These are phyloP conservation scores for Hemerocallis citrina DNA, from an alignment of 106 monocot species.

Conservation along the genomic window DNA sequence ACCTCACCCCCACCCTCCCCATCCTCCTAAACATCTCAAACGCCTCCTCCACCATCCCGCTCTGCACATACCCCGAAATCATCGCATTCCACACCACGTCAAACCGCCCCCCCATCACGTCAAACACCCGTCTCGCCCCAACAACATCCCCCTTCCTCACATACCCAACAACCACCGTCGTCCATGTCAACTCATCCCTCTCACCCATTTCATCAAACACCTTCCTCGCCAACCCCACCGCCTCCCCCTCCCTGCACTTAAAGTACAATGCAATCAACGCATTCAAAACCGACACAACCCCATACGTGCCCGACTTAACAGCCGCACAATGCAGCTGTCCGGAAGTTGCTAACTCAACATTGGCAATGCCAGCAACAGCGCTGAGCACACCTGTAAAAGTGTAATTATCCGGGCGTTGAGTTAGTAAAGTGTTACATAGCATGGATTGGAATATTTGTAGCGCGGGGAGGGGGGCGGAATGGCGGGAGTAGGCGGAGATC, in stretches of 20 bases:
- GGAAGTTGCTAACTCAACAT: conserved; percentile 16
- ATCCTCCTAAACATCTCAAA: conserved; percentile 71
- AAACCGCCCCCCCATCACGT: conserved; percentile 48
- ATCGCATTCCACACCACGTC: conserved; percentile 95
- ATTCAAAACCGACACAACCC: conserved; percentile 53
- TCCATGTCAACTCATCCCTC: conserved; percentile 88
- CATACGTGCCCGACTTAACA: conserved; percentile 45
- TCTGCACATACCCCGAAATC: conserved; percentile 88
- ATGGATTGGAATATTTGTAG: conserved; percentile 39
- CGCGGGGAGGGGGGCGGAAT: conserved; percentile 17
- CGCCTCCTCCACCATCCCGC: conserved; percentile 47
- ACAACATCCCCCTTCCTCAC: conserved; percentile 42
- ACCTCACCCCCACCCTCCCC: conserved; percentile 24
- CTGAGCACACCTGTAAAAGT: conserved; percentile 70
- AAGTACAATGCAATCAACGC: conserved; percentile 73
- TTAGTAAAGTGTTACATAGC: conserved; percentile 17
- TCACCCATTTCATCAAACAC: conserved; percentile 71
- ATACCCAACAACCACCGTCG: conserved; percentile 76
- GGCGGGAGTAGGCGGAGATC: conserved; percentile 71
- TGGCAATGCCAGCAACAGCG: conserved; percentile 19
- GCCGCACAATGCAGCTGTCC: conserved; percentile 58
- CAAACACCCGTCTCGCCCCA: conserved; percentile 47
- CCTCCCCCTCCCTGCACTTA: conserved; percentile 22
- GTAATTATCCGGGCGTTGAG: conserved; percentile 57
- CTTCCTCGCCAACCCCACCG: conserved; percentile 16